Evolutionary conservation across 2,329 filamentous ascomycete genomes (phyloP).

Genomic region (Phialophora chinensis): DNA sequence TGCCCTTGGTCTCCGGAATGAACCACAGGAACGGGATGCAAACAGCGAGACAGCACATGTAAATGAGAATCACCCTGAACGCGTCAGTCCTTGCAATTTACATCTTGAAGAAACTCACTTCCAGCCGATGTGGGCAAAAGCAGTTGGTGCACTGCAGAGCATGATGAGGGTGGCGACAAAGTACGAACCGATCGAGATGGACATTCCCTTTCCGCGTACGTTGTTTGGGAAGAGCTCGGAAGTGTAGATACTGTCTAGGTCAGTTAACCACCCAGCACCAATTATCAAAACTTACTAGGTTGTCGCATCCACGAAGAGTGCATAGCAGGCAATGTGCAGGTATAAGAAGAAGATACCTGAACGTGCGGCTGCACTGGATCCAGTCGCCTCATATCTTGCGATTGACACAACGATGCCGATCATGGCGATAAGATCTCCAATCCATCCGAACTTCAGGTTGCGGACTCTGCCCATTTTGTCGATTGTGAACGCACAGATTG

Average conservation of each 20-base stretch:
- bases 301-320: slow-evolving; percentile 34
- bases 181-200: slow-evolving; percentile 61
- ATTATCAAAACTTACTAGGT: slow-evolving; percentile 28
- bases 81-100: slow-evolving; percentile 48
- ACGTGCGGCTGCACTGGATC: slow-evolving; percentile 33
- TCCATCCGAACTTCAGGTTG: slow-evolving; percentile 30
- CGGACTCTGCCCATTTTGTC: slow-evolving; percentile 43
- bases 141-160: slow-evolving; percentile 50
- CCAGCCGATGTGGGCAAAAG: slow-evolving; percentile 61
- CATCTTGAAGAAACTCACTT: slow-evolving; percentile 8
- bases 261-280: neutral
- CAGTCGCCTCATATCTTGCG: slow-evolving; percentile 25
- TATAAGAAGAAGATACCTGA: slow-evolving; percentile 26
- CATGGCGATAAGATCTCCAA: slow-evolving; percentile 26
- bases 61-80: slow-evolving; percentile 77
- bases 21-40: slow-evolving; percentile 66
- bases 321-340: slow-evolving; percentile 23
- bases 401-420: slow-evolving; percentile 28
- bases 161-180: slow-evolving; percentile 51
- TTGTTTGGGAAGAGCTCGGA: slow-evolving; percentile 68
- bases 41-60: slow-evolving; percentile 70
- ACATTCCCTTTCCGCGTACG: slow-evolving; percentile 69
- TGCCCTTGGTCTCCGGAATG: slow-evolving; percentile 70
- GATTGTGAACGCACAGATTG: slow-evolving; percentile 31
- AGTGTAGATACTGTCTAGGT: slow-evolving; percentile 54